These are phyloP conservation scores for Dalbergia cultrata DNA, from an alignment of 306 rosid genomes.

Conservation along the genomic window DNA sequence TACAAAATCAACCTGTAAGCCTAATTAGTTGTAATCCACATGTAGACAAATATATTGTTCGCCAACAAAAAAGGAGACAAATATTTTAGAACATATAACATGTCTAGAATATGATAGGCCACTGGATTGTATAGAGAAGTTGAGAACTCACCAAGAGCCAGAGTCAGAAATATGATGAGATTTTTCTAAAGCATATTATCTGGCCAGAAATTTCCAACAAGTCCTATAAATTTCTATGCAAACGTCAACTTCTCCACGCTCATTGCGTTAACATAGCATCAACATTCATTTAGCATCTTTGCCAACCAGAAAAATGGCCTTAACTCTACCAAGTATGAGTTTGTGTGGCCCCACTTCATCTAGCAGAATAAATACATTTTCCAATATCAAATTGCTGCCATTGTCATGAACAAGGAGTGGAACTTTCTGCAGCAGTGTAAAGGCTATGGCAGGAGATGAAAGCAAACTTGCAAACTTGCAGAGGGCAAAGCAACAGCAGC, in stretches of 20 bases:
- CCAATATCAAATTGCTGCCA: constrained; percentile 26
- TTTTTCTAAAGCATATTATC: not conserved
- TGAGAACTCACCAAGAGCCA: constrained; percentile 38
- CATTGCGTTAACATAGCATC: not conserved
- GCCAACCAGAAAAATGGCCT: constrained; percentile 26
- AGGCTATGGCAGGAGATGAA: constrained; percentile 42
- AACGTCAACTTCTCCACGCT: not conserved
- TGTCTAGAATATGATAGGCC: not conserved
- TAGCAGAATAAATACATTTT: constrained; percentile 28
- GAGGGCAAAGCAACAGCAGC: constrained; percentile 41
- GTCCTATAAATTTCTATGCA: constrained; percentile 45
- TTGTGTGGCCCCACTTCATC: constrained; percentile 45
- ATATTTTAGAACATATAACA: not conserved
- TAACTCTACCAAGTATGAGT: constrained; percentile 30
- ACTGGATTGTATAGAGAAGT: constrained; percentile 30
- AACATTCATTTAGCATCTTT: not conserved
- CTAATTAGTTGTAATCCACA: not conserved
- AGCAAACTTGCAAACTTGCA: constrained; percentile 39
- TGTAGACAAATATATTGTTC: not conserved
- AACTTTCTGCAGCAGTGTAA: constrained; percentile 29
- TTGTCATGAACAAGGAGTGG: constrained; percentile 5
- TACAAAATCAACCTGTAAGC: not conserved
- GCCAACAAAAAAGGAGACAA: no score
- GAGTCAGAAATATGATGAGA: constrained; percentile 13
- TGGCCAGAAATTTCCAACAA: constrained; percentile 46